These are phyloP conservation scores for Camelina neglecta DNA, from an alignment of 345 rosid genomes.

Conservation along the genomic window DNA sequence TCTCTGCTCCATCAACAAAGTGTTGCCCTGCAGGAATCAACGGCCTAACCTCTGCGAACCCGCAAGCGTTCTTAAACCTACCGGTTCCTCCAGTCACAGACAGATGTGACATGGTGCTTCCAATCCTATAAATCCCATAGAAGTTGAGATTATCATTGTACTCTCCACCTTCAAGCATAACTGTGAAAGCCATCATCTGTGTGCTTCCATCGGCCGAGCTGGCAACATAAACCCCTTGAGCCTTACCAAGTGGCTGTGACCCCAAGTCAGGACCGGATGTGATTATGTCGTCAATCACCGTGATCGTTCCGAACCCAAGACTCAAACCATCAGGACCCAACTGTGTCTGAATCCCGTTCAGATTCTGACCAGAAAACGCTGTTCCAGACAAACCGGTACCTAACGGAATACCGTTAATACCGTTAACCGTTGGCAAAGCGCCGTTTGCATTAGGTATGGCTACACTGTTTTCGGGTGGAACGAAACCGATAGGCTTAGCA, in stretches of 20 bases:
- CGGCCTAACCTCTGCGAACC: slow-evolving; percentile 70
- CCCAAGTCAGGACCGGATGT: slow-evolving; percentile 80
- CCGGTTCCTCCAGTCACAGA: slow-evolving; percentile 91
- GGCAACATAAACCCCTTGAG: slow-evolving; percentile 86
- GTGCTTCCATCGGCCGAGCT: slow-evolving; percentile 81
- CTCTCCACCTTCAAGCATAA: slow-evolving; percentile 87
- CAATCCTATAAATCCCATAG: slow-evolving; percentile 72
- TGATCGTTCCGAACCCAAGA: slow-evolving; percentile 85
- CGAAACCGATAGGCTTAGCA: slow-evolving; percentile 77
- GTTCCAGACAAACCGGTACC: slow-evolving; percentile 92
- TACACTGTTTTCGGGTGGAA: slow-evolving; percentile 63
- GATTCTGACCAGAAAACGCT: slow-evolving; percentile 47
- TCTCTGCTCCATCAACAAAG: slow-evolving; percentile 70
- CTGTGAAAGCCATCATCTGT: slow-evolving; percentile 94
- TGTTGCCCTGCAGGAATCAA: slow-evolving; percentile 77
- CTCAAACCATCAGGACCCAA: slow-evolving; percentile 83
- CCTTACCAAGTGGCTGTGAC: slow-evolving; percentile 73
- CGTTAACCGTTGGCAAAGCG: slow-evolving; percentile 76
- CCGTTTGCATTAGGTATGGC: slow-evolving; percentile 90
- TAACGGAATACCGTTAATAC: slow-evolving; percentile 75
- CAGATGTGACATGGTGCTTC: slow-evolving; percentile 61
- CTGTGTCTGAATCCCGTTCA: slow-evolving; percentile 64
- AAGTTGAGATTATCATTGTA: slow-evolving; percentile 84
- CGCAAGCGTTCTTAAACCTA: slow-evolving; percentile 62
- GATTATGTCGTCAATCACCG: slow-evolving; percentile 80